Conservation (phyloP, 176 grass and related monocot genomes). For the Oryza brachyantha region DNA sequence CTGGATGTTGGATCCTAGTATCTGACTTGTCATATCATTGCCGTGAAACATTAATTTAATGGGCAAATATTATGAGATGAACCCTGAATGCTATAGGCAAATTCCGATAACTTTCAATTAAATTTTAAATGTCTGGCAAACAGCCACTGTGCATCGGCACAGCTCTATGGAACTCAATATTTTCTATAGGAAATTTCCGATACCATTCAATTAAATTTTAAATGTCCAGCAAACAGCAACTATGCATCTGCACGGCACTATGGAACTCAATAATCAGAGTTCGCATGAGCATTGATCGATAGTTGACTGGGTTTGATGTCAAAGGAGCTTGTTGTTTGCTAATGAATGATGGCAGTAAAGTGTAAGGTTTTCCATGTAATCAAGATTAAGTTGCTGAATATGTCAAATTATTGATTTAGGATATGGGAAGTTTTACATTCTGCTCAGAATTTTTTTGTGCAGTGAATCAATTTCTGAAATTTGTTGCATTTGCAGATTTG, state of each 20-base stretch:
- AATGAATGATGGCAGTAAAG: background rate
- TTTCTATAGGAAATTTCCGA: background rate
- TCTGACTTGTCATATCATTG: background rate
- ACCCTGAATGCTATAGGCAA: background rate
- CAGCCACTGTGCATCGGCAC: background rate
- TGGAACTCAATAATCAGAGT: background rate
- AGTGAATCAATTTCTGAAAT: constrained; percentile 17
- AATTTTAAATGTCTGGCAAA: background rate
- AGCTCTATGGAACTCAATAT: background rate
- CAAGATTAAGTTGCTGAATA: constrained; percentile 1
- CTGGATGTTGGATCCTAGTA: background rate
- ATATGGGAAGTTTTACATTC: constrained; percentile 2
- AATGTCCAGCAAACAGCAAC: background rate
- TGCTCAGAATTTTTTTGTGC: constrained; percentile 2
- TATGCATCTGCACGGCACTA: background rate
- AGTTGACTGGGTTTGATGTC: background rate
- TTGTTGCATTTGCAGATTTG: constrained; percentile 75
- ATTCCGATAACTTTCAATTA: background rate
- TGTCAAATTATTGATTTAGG: background rate
- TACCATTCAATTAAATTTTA: background rate
- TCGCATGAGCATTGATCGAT: background rate
- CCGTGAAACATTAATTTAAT: no score
- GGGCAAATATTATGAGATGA: background rate
- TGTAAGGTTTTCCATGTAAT: background rate
- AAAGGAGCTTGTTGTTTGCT: background rate